phyloP scores from a whole-genome alignment of 495 filamentous ascomycete genomes.

The Neurospora tetrasperma region DNA sequence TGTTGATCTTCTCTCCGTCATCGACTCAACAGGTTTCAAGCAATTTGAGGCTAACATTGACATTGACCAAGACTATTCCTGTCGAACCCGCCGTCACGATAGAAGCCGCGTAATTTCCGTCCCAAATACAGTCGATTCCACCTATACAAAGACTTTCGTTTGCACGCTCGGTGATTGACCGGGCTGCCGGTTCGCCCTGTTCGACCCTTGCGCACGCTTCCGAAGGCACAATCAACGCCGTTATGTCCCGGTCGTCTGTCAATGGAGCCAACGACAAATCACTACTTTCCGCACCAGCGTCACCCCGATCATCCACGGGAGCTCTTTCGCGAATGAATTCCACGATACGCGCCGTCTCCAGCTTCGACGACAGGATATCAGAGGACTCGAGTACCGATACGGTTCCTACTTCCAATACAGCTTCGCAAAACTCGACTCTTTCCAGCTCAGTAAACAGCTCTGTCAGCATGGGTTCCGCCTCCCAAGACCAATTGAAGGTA shows the following conservation, averaged over 20 bases:
- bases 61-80: background rate
- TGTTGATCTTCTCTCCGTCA: background rate
- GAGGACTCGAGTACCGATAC: constrained; percentile 23
- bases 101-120: background rate
- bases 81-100: background rate
- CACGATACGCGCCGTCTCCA: constrained; percentile 38
- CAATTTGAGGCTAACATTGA: background rate
- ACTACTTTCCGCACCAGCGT: constrained; percentile 3
- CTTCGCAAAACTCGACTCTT: constrained; percentile 33
- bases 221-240: constrained; percentile 24
- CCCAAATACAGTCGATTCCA: background rate
- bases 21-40: background rate
- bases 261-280: constrained; percentile 13
- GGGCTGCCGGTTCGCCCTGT: constrained; percentile 7
- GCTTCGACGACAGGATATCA: constrained; percentile 27
- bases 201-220: constrained; percentile 24
- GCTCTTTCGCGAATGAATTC: constrained; percentile 23
- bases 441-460: constrained; percentile 39
- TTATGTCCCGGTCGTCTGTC: constrained; percentile 22
- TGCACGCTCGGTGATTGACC: background rate
- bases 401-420: constrained; percentile 20
- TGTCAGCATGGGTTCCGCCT: constrained; percentile 27
- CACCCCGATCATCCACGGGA: constrained; percentile 3
- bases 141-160: background rate
- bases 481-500: constrained; percentile 21